Evolutionary conservation across 164 flowering plant species (phyloP), one percentile per base, ranked within the genome.

Genomic region (Magnolia sinica): DNA sequence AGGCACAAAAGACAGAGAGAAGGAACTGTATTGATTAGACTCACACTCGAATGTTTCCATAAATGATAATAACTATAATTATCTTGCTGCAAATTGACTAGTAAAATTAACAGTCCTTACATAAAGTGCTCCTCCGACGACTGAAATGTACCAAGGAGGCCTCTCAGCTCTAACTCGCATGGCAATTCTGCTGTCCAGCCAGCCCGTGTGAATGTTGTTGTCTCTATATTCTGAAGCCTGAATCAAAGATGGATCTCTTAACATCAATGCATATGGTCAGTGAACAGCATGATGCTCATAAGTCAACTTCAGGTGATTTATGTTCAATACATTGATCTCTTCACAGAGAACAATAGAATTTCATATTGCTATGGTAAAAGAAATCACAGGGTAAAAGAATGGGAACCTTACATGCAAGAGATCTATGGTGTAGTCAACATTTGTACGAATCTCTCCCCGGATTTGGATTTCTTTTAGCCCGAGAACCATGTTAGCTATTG

Each of bases 81-180:
- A 65, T 14, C 19, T 55, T 24, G 45, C 71, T 24, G 29, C 71
- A 68, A 24, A 24, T 68, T 10, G 27, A 55, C 13, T 11, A 68
- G 31, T 18, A 19, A 55, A 82, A 50, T 72, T 27, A 64, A 7
- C 11, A 64, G 71, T 76, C 23, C 97, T 88, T 89, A 96, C 99
- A 85, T 85, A 93, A 73, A 96, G 93, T 77, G 94, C 96, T 61
- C 99, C 99, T 74, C 98, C 99, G 79, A 93, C 98, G 59, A 96
- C 98, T 74, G 99, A 96, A 74, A 94, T 92, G 82, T 96, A 94
- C 99, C 99, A 96, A 23, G 97, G 96, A 14, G 99, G 99, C 86
- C 99, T 91, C 82, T 96, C 99, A 70, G 98, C 98, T 88, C 98
- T 89, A 76, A 96, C 98, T 66, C 99, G 92, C 99, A 96, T 93